phyloP scores from a whole-genome alignment of 371 early-diverging fungal genomes.

The Blakeslea trispora region DNA sequence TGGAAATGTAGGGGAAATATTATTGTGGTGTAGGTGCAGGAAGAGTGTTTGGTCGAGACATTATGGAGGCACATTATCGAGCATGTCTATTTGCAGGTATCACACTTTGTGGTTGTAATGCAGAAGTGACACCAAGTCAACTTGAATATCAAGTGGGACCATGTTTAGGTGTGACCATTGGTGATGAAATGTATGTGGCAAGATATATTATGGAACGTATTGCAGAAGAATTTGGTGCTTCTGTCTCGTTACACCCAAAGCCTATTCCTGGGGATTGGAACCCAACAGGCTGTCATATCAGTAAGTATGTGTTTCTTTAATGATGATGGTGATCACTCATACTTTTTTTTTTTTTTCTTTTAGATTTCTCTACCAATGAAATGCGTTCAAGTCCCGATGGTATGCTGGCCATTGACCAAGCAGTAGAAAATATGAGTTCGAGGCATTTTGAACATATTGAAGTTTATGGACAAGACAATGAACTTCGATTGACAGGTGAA shows the following conservation, averaged over 20 bases:
- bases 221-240: conserved; percentile 52
- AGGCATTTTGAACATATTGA: conserved; percentile 50
- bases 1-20: conserved; percentile 57
- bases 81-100: conserved; percentile 61
- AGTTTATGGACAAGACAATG: conserved; percentile 56
- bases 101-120: conserved; percentile 49
- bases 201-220: conserved; percentile 51
- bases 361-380: conserved; percentile 49
- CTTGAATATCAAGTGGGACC: conserved; percentile 59
- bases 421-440: conserved; percentile 48
- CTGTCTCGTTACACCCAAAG: conserved; percentile 52
- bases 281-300: conserved; percentile 51
- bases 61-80: conserved; percentile 62
- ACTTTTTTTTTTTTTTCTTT: not conserved
- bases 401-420: conserved; percentile 46
- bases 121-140: conserved; percentile 55
- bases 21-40: conserved; percentile 63
- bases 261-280: conserved; percentile 57
- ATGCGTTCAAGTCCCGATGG: conserved; percentile 51
- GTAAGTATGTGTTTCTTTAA: conserved; percentile 1
- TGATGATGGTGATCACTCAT: no score
- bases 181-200: conserved; percentile 55
- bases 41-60: conserved; percentile 57
- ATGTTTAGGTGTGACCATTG: conserved; percentile 47
- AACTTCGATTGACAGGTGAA: conserved; percentile 49